Conservation (phyloP, 2,329 filamentous ascomycete genomes). For the Penicillium glabrum region DNA sequence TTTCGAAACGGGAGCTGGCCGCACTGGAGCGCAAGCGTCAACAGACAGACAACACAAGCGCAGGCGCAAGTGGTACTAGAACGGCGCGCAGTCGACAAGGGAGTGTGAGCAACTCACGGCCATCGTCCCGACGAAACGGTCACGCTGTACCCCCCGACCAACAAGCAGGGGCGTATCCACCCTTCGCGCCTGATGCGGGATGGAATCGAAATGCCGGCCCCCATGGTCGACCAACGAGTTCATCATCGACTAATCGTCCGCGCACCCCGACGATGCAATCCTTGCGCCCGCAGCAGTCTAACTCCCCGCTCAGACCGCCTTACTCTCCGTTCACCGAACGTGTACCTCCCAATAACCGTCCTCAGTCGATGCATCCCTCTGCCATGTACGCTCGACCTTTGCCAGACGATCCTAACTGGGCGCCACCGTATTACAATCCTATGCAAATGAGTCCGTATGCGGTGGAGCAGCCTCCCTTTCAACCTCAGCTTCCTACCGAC, state of each 20-base stretch:
- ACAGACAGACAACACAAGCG: slow-evolving; percentile 41
- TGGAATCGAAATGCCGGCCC: slow-evolving; percentile 46
- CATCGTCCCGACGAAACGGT: slow-evolving; percentile 20
- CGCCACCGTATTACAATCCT: slow-evolving; percentile 34
- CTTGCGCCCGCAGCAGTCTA: slow-evolving; percentile 34
- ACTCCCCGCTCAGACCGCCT: slow-evolving; percentile 35
- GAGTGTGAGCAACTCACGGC: slow-evolving; percentile 20
- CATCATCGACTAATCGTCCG: slow-evolving; percentile 42
- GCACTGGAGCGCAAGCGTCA: slow-evolving; percentile 72
- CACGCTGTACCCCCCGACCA: slow-evolving; percentile 12
- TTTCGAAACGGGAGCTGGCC: slow-evolving; percentile 76
- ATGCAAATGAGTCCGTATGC: slow-evolving; percentile 29
- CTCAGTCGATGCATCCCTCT: slow-evolving; percentile 39
- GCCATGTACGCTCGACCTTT: slow-evolving; percentile 40
- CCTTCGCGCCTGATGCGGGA: slow-evolving; percentile 42
- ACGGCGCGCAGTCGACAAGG: slow-evolving; percentile 18
- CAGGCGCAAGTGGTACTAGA: slow-evolving; percentile 1
- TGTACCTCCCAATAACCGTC: slow-evolving; percentile 35
- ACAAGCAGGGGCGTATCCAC: slow-evolving; percentile 31
- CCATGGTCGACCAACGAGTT: slow-evolving; percentile 33
- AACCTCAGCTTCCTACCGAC: slow-evolving; percentile 33
- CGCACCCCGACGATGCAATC: slow-evolving; percentile 44
- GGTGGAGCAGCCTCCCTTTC: slow-evolving; percentile 30
- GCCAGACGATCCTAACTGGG: slow-evolving; percentile 51
- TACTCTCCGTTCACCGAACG: slow-evolving; percentile 35